Conservation (phyloP, 352 stramenopile genomes). For the Globisporangium yorkense region DNA sequence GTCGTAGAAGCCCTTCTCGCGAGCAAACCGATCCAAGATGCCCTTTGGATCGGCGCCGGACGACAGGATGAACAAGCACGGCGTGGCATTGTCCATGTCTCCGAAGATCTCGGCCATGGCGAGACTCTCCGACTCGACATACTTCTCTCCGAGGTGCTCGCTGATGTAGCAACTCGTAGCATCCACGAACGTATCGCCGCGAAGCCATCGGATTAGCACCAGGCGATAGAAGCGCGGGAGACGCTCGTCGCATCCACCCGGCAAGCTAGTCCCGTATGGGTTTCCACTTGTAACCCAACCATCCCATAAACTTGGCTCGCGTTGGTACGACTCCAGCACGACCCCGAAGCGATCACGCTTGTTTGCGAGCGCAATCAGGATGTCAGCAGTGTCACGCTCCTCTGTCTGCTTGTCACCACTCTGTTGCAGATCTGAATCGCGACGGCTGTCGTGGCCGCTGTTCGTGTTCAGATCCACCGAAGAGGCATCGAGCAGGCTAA, state of each 20-base stretch:
- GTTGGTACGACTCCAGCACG: slow-evolving; percentile 38
- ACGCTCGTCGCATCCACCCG: slow-evolving; percentile 21
- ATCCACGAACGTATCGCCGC: slow-evolving; percentile 37
- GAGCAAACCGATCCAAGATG: slow-evolving; percentile 42
- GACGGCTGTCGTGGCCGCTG: neutral
- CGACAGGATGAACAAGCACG: slow-evolving; percentile 74
- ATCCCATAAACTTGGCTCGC: slow-evolving; percentile 31
- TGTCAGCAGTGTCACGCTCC: slow-evolving; percentile 13
- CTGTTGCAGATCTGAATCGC: neutral
- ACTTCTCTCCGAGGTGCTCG: slow-evolving; percentile 23
- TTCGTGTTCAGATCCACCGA: slow-evolving; percentile 6
- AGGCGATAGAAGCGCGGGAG: slow-evolving; percentile 44
- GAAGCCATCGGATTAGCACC: slow-evolving; percentile 52
- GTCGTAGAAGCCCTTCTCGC: slow-evolving; percentile 27
- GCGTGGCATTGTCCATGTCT: slow-evolving; percentile 57
- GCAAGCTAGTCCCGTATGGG: slow-evolving; percentile 31
- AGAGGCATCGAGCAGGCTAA: slow-evolving; percentile 28
- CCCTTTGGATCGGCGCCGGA: slow-evolving; percentile 57
- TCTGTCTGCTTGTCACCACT: neutral
- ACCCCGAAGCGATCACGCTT: slow-evolving; percentile 17
- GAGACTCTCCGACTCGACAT: slow-evolving; percentile 12
- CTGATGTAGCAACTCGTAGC: slow-evolving; percentile 36
- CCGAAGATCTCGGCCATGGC: slow-evolving; percentile 42
- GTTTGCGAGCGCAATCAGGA: slow-evolving; percentile 24
- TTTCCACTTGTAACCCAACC: slow-evolving; percentile 32